These are phyloP conservation scores for Pelargonium myrrhifolium DNA, from an alignment of 441 rosid genomes.

Conservation along the genomic window DNA sequence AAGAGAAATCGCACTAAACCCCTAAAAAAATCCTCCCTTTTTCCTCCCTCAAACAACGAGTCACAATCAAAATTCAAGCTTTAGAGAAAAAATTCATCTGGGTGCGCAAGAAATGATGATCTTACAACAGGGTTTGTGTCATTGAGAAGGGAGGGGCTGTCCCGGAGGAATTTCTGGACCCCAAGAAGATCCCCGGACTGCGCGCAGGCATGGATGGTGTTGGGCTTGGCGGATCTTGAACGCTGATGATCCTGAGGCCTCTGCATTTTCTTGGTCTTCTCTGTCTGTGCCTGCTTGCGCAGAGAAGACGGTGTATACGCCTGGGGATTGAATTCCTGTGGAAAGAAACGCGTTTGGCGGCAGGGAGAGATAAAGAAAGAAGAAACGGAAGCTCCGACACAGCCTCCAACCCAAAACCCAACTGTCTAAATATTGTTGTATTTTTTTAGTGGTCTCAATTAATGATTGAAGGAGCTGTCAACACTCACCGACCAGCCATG, in stretches of 20 bases:
- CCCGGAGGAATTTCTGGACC: constrained; percentile 61
- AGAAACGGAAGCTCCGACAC: no score
- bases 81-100: neutral
- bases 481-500: no score
- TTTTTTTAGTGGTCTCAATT: no score
- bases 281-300: no score
- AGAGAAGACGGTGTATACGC: no score
- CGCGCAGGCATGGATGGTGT: constrained; percentile 74
- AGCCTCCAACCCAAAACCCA: no score
- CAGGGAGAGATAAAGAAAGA: no score
- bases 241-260: constrained; percentile 44
- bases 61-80: neutral
- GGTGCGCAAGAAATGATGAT: constrained; percentile 9
- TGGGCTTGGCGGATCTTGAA: constrained; percentile 56
- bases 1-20: neutral
- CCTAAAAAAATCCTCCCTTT: neutral
- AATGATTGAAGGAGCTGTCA: no score
- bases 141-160: constrained; percentile 64
- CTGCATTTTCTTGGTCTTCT: constrained; percentile 36
- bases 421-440: no score
- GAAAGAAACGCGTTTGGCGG: no score
- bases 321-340: no score
- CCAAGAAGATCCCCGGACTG: constrained; percentile 71
- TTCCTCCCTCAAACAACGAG: neutral
- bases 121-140: constrained; percentile 79